Conservation (phyloP, 2,329 filamentous ascomycete species). For the Phialophora macrospora region DNA sequence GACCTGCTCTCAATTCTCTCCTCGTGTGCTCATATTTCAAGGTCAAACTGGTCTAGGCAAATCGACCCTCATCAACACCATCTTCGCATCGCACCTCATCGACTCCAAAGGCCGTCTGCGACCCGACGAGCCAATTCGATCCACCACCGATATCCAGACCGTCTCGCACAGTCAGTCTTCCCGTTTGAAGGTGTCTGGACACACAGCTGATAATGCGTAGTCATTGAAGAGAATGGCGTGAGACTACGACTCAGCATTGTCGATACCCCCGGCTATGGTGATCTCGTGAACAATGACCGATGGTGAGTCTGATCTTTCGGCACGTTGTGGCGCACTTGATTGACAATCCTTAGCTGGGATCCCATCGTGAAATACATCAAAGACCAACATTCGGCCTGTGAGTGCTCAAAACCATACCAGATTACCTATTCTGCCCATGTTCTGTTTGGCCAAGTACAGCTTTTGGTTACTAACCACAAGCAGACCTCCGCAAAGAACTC, state of each 20-base stretch:
- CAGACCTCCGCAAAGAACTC: conserved; percentile 92
- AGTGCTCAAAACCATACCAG: not conserved
- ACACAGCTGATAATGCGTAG: conserved; percentile 43
- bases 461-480: not conserved
- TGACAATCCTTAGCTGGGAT: conserved; percentile 70
- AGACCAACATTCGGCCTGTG: conserved; percentile 93
- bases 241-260: conserved; percentile 98
- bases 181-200: not conserved
- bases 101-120: conserved; percentile 95
- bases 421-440: too few relatives aligned
- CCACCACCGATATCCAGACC: conserved; percentile 96
- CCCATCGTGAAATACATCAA: conserved; percentile 99
- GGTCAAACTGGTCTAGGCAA: conserved; percentile 98
- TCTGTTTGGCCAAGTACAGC: not conserved
- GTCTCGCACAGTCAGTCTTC: conserved; percentile 76
- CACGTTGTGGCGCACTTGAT: conserved; percentile 25
- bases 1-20: not conserved
- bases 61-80: conserved; percentile 99
- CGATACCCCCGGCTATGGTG: conserved; percentile 96
- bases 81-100: conserved; percentile 99
- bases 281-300: conserved; percentile 99
- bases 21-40: conserved; percentile 48
- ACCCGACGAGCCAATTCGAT: conserved; percentile 90
- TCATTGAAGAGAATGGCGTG: conserved; percentile 99
- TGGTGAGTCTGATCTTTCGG: conserved; percentile 57